These are phyloP conservation scores for Epichloe scottii DNA, from an alignment of 2,329 filamentous ascomycete genomes.

Conservation along the genomic window DNA sequence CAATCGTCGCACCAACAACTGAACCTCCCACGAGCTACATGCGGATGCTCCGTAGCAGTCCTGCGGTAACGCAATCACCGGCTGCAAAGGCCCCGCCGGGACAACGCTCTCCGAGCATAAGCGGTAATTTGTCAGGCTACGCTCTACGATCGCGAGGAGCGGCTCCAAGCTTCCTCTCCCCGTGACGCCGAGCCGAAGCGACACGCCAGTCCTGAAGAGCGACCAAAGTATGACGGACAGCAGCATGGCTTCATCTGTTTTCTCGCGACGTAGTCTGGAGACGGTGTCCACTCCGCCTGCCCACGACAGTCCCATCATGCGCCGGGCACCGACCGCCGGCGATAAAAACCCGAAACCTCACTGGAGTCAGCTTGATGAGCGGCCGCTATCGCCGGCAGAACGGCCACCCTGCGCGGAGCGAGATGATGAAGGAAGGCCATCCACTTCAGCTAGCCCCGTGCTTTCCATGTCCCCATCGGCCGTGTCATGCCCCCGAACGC, in stretches of 20 bases:
- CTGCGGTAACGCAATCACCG: neutral
- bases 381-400: neutral
- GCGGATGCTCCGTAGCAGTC: neutral
- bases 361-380: constrained; percentile 15
- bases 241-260: constrained; percentile 30
- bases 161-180: constrained; percentile 27
- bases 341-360: constrained; percentile 9
- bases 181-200: constrained; percentile 24
- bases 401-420: neutral
- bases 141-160: constrained; percentile 23
- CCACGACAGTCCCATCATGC: constrained; percentile 18
- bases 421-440: constrained; percentile 6
- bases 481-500: constrained; percentile 19
- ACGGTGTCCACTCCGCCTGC: constrained; percentile 19
- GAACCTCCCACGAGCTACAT: neutral
- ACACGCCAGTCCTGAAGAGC: constrained; percentile 21
- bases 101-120: constrained; percentile 14
- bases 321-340: constrained; percentile 6
- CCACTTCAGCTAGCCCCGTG: constrained; percentile 12
- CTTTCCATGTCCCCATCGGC: constrained; percentile 17
- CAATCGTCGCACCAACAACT: neutral
- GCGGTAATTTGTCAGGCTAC: constrained; percentile 14
- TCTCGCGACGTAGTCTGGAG: constrained; percentile 24
- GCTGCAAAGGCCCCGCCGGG: constrained; percentile 1
- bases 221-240: constrained; percentile 29